Evolutionary conservation across 441 rosid species (phyloP), one percentile per base, ranked within the genome.

Genomic region (Dalechampia spathulata): DNA sequence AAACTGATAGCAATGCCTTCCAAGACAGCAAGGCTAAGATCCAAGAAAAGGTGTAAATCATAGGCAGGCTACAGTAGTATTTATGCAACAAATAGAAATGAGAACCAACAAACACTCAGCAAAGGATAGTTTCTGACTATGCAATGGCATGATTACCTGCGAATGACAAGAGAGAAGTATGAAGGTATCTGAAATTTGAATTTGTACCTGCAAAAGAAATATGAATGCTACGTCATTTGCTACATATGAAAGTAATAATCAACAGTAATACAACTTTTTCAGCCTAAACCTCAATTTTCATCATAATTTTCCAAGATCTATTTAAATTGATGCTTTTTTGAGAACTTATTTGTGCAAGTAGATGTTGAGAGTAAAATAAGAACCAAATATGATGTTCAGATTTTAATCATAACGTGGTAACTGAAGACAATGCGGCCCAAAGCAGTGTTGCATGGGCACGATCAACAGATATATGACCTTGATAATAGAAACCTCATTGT

Each of bases 141-240:
- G 30, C 26, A 39, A 15, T 7, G 26, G 42, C 15, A 70, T 39
- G 53, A 55, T 26, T 80, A 92, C 98, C 98, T 92, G 65, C 96
- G 82, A 57, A 88, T 84, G 58, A 92, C 98, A 32, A 92, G 98
- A 61, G 86, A 86, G 73, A 92, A 92, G 72, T 92, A 92, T 36
- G 98, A 85, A 49, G 98, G 96, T 69, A 88, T 84, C 61, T 61
- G 96, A 72, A 92, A 88, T 71, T 92, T 92, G 90, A 92, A 84
- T 70, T 83, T 73, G 79, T 88, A 92, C 98, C 98, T 92, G 91
- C 72, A 74, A 74, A 62, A 41, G 55, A 51, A 19, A n/a, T n/a
- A n/a, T n/a, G 30, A 27, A 62, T 28, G 51, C n/a, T 16, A 39
- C 5, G 36, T 40, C 51, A 67, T 23, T 48, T 53, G 15, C 16